These are phyloP conservation scores for Yamadazyma akitaensis DNA, from an alignment of 805 yeast species.

Conservation along the genomic window DNA sequence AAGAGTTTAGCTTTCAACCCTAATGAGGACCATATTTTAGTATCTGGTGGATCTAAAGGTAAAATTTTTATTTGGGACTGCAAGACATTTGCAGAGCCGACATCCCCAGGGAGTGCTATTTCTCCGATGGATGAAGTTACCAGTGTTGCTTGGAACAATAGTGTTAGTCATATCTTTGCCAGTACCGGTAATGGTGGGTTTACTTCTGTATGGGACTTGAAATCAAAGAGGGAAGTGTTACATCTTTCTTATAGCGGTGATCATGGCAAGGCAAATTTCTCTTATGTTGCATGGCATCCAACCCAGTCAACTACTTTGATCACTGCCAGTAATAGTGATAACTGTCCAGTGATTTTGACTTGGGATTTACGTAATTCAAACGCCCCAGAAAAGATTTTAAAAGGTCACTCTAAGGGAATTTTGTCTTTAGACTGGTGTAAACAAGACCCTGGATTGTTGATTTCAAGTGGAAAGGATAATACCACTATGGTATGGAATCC, in stretches of 20 bases:
- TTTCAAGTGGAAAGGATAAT: conserved; percentile 93
- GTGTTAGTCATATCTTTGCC: conserved; percentile 82
- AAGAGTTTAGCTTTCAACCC: conserved; percentile 76
- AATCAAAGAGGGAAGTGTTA: conserved; percentile 81
- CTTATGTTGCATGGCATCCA: conserved; percentile 95
- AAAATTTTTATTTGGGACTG: conserved; percentile 91
- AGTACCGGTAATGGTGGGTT: conserved; percentile 81
- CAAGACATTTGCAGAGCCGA: conserved; percentile 53
- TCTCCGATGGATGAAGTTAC: conserved; percentile 79
- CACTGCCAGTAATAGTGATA: conserved; percentile 83
- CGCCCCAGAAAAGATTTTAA: conserved; percentile 75
- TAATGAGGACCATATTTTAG: conserved; percentile 65
- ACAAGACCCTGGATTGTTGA: conserved; percentile 70
- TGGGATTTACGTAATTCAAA: conserved; percentile 96
- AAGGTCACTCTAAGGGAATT: conserved; percentile 86
- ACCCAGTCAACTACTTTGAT: conserved; percentile 76
- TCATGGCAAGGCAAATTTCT: conserved; percentile 57
- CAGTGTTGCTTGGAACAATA: conserved; percentile 84
- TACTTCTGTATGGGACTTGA: conserved; percentile 92
- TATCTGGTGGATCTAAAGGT: conserved; percentile 85
- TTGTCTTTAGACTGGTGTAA: conserved; percentile 91
- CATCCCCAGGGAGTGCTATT: conserved; percentile 73
- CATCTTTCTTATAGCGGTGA: conserved; percentile 72
- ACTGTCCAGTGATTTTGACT: conserved; percentile 71
- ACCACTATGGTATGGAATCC: conserved; percentile 91